A percentile compares a stretch with the other conserved stretches of the same genome.
phyloP scores from a whole-genome alignment of 306 rosid species.

The Luffa acutangula region DNA sequence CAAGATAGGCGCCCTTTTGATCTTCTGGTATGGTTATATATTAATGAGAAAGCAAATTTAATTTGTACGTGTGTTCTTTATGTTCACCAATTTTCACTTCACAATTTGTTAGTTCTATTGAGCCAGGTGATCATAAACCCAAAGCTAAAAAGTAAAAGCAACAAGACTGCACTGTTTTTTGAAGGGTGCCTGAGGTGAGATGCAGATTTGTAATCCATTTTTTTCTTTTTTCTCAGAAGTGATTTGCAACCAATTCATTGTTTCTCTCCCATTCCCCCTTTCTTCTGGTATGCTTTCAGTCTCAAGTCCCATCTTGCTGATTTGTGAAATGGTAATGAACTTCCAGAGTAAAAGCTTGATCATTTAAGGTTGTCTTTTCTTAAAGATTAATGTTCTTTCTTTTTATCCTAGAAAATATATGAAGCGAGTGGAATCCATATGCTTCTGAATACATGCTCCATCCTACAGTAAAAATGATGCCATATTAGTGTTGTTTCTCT shows the following conservation, averaged over 20 bases:
- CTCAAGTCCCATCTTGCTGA: background rate
- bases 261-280: background rate
- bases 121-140: slow-evolving; percentile 76
- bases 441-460: background rate
- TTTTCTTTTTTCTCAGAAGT: background rate
- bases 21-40: slow-evolving; percentile 67
- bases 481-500: background rate
- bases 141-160: slow-evolving; percentile 62
- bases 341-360: background rate
- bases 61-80: background rate
- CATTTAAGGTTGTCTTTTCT: background rate
- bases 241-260: background rate
- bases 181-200: slow-evolving; percentile 93
- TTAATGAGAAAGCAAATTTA: background rate
- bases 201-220: background rate
- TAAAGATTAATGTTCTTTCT: background rate
- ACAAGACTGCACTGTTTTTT: slow-evolving; percentile 67
- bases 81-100: slow-evolving; percentile 15
- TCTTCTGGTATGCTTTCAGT: background rate
- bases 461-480: background rate
- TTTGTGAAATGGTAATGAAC: background rate
- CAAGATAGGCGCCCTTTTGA: slow-evolving; percentile 89
- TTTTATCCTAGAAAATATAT: background rate
- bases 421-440: background rate
- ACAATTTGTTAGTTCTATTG: slow-evolving; percentile 39